Base-by-base conservation (phyloP, 2,329 filamentous ascomycete genomes). In the Penicillium nordicum region DNA sequence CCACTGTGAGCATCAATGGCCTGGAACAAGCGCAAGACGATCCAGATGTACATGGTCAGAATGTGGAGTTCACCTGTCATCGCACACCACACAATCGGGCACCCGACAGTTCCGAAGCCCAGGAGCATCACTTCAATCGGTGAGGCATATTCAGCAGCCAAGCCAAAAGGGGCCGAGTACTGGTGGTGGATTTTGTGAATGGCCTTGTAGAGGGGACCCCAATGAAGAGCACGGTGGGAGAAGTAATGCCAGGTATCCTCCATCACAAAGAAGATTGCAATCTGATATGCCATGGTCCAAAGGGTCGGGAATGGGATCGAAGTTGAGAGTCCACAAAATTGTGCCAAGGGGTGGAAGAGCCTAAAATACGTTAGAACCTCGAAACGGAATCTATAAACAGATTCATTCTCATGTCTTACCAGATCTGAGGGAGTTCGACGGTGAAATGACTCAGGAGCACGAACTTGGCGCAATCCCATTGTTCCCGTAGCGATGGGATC, bases 161-260 rank as follows among this genome's bases (percentile, higher is more conserved):
- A 82, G 65, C 94, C 94, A 72, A 99, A 99, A 18, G 94, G 94
- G 12, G 94, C 94, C 37, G 92, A 96, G 81, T 99, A 99, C 71
- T 94, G 93, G 81, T 99, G 94, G 80, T 99, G 94, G 67, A 99
- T 92, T 82, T 99, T 99, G 84, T 99, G 94, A 69, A 99, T 90
- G 70, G 87, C 84, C 81, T 92, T 96, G 86, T 99, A 99, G 6
- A 99, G 86, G 38, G 92, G 90, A 23, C 90, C 92, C 80, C 91
- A 95, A 82, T 99, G 94, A 78, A 99, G 86, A 42, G 84, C 85
- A 67, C 94, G 91, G 79, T 99, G 94, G 65, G 86, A 86, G 87
- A 92, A 97, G 83, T 99, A 99, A 78, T 99, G 94, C 94, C 94
- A 99, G 64, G 93, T 81, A 76, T 99, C 94, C 77, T 99, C 94